Percentiles rank a stretch among this genome's conserved stretches.
phyloP scores from a whole-genome alignment of 2,329 filamentous ascomycete genomes.

The Aspergillus alliaceus region DNA sequence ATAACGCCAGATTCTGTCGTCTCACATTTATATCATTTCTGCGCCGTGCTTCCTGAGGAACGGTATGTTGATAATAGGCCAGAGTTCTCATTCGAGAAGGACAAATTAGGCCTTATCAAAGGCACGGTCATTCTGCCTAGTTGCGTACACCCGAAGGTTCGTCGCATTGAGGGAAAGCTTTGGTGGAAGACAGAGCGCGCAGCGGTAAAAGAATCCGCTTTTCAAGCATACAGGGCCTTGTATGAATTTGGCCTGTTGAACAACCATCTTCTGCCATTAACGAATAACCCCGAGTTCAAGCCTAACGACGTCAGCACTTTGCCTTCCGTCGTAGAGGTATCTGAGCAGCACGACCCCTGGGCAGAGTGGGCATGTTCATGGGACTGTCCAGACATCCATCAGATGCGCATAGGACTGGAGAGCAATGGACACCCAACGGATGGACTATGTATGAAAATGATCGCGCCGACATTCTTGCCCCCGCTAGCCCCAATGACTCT shows the following conservation, averaged over 20 bases:
- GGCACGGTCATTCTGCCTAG: conserved; percentile 71
- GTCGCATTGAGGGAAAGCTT: conserved; percentile 51
- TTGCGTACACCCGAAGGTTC: conserved; percentile 63
- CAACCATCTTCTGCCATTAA: conserved; percentile 70
- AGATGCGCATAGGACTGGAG: conserved; percentile 21
- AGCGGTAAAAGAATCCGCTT: conserved; percentile 78
- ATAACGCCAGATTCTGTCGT: conserved; percentile 73
- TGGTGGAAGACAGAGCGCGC: conserved; percentile 71
- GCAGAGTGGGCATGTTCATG: conserved; percentile 28
- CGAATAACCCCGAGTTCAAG: conserved; percentile 29
- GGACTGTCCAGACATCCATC: conserved; percentile 22
- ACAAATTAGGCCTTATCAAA: conserved; percentile 17
- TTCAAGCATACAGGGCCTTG: conserved; percentile 72
- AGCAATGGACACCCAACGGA: conserved; percentile 12
- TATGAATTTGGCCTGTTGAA: conserved; percentile 72
- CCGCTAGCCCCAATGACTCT: conserved; percentile 24
- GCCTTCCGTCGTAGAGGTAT: conserved; percentile 22
- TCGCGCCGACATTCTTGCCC: conserved; percentile 17
- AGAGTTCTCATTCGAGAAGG: conserved; percentile 54
- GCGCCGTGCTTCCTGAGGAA: conserved; percentile 59
- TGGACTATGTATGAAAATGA: conserved; percentile 21
- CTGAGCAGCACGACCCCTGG: conserved; percentile 33
- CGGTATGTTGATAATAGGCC: conserved; percentile 64
- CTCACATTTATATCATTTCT: conserved; percentile 81
- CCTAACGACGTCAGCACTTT: conserved; percentile 12